Evolutionary conservation across 2,329 filamentous ascomycete species (phyloP), one percentile per base, ranked within the genome.

Genomic region (Beauveria australis): DNA sequence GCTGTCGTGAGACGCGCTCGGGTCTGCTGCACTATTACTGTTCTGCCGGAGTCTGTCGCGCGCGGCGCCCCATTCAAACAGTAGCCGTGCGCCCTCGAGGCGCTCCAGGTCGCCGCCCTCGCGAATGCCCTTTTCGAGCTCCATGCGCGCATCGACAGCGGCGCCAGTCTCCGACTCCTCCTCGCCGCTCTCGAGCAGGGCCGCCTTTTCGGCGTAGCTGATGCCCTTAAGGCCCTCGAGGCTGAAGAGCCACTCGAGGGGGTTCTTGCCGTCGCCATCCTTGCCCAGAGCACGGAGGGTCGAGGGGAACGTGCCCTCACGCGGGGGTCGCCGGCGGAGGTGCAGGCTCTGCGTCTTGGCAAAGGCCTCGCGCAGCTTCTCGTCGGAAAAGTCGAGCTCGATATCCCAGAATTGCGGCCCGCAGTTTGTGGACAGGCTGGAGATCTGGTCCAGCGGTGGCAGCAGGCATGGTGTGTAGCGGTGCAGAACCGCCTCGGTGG

Each of bases 401-500:
- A 95, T 80, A 47, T 90, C 87, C 92, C 92, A 97, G 76, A 91
- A 93, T 4, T 80, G 79, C 5, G 85, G 80, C 1, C 85, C 80
- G 5, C 79, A 79, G 2, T 86, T 86, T 1, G 84, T 86, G 2
- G 77, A 76, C 19, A 92, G 76, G 26, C 76, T 79, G 1, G 77
- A 71, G 55, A 92, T 84, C 47, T 84, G 82, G 49, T 82, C 78
- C 1, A 92, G 76, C 12, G 89, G 87, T 0, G 89, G 84, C 1
- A 87, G 72, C 2, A 87, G 77, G 63, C 83, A 86, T 2, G 84
- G 84, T 0, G 84, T 83, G 28, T 77, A 78, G 57, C 77, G 77
- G 60, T 78, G 67, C 3, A 77, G 66, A 8, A 72, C 63, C 2
- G 70, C 61, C 19, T 78, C 74, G 69, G 70, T 66, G 69, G 75